Base-by-base conservation (phyloP, 2,329 filamentous ascomycete genomes). In the Microcera coccophila region DNA sequence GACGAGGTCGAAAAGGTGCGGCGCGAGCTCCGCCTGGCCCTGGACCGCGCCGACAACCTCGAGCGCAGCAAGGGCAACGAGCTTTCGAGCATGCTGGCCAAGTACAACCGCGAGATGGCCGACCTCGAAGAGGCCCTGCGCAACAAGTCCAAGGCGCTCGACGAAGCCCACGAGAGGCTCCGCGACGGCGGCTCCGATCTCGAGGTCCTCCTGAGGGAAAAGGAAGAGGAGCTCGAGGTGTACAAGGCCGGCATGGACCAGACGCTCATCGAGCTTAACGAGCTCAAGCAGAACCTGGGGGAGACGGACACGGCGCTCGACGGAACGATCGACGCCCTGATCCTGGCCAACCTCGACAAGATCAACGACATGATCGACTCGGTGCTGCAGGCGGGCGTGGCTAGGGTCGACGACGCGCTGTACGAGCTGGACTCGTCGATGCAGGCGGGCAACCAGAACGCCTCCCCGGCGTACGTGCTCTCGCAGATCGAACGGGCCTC, bases 161-260 rank as follows among this genome's bases (percentile, higher is more conserved):
- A 96, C 20, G 90, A 96, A 21, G 74, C 88, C 29, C 85, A 90
- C 42, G 74, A 82, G 60, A 89, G 85, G 65, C 76, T 88, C 39
- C 80, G 82, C 19, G 87, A 95, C 51, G 87, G 87, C 32, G 85
- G 84, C 63, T 86, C 85, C 1, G 93, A 97, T 60, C 81, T 95
- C 17, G 90, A 96, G 63, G 79, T 84, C 48, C 77, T 87, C 39
- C 76, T 98, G 22, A 85, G 85, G 36, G 93, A 97, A 51, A 97
- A 96, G 73, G 93, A 98, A 62, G 90, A 96, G 58, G 93, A 98
- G 68, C 81, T 98, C 19, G 93, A 97, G 67, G 90, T 97, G 36
- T 95, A 95, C 78, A 95, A 96, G 71, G 89, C 90, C 35, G 90
- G 90, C 58, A 94, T 98, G 88, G 93, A 98, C 62, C 87, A 97